Evolutionary conservation across 2,329 filamentous ascomycete species (phyloP).

Genomic region (Epichloe uncinata): DNA sequence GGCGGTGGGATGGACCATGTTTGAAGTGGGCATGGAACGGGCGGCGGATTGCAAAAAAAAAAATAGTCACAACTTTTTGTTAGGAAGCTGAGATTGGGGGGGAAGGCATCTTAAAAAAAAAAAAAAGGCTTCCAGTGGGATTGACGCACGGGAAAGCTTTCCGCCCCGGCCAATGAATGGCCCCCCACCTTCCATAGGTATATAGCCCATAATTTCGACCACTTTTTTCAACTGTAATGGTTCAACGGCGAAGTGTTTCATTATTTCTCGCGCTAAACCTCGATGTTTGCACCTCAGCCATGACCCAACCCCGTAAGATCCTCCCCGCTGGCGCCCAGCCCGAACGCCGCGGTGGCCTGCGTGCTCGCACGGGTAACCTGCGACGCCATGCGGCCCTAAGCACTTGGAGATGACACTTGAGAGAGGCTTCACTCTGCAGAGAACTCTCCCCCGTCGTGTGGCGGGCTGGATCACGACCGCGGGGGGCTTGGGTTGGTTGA

Average conservation of each 20-base stretch:
- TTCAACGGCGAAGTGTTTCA: conserved; percentile 46
- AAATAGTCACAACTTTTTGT: not conserved
- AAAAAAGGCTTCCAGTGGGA: too few species aligned
- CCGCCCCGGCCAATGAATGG: too few species aligned
- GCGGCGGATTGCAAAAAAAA: not conserved
- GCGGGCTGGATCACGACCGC: conserved; percentile 55
- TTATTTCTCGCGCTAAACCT: conserved; percentile 24
- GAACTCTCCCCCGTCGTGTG: conserved; percentile 56
- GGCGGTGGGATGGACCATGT: too few species aligned
- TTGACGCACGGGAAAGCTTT: too few species aligned
- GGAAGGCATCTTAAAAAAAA: too few species aligned
- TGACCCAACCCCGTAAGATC: conserved; percentile 42
- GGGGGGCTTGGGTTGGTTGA: conserved; percentile 43
- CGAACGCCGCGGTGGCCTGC: conserved; percentile 52
- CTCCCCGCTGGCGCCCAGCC: conserved; percentile 47
- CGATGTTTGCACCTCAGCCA: too few species aligned
- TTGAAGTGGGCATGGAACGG: too few species aligned
- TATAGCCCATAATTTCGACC: conserved; percentile 12
- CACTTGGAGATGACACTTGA: conserved; percentile 55
- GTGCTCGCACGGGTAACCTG: conserved; percentile 56
- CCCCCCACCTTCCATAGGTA: not conserved
- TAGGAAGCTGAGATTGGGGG: not conserved
- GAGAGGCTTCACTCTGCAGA: conserved; percentile 63
- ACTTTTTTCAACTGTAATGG: conserved; percentile 43
- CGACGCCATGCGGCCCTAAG: conserved; percentile 51